These are phyloP conservation scores for Solanum hybrid DNA, from an alignment of 305 asterid species.

Conservation along the genomic window DNA sequence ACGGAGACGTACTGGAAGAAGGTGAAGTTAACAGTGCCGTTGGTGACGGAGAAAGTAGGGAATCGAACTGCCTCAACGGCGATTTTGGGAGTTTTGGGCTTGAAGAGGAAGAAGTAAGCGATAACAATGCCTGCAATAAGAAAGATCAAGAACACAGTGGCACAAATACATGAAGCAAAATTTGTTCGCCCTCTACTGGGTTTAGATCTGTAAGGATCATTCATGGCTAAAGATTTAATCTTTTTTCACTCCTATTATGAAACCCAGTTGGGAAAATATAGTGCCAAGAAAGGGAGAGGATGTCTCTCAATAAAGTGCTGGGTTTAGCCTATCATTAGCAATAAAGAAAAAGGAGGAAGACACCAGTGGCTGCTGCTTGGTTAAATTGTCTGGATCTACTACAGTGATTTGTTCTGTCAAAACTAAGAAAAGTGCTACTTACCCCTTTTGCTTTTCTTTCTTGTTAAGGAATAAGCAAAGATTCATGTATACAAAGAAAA, in stretches of 20 bases:
- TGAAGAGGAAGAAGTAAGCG: slow-evolving; percentile 70
- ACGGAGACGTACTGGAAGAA: slow-evolving; percentile 87
- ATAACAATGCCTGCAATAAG: slow-evolving; percentile 48
- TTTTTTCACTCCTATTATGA: background rate
- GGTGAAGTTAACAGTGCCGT: slow-evolving; percentile 76
- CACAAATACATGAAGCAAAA: slow-evolving; percentile 73
- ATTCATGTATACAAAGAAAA: background rate
- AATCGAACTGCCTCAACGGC: slow-evolving; percentile 81
- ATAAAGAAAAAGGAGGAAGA: background rate
- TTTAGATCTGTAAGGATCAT: slow-evolving; percentile 52
- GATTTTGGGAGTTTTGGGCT: slow-evolving; percentile 73
- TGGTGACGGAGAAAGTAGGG: slow-evolving; percentile 71
- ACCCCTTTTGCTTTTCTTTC: background rate
- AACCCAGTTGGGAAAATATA: background rate
- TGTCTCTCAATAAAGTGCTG: background rate
- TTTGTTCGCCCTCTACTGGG: slow-evolving; percentile 42
- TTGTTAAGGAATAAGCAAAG: background rate
- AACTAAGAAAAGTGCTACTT: background rate
- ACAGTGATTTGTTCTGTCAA: background rate
- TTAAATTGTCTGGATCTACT: background rate
- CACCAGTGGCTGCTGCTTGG: background rate
- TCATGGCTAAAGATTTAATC: slow-evolving; percentile 24
- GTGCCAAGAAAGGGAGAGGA: background rate
- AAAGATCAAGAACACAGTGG: slow-evolving; percentile 61
- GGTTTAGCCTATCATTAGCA: background rate